Evolutionary conservation across 1,139 yeast species (phyloP).

Genomic region (Yamadazyma dushanensis): DNA sequence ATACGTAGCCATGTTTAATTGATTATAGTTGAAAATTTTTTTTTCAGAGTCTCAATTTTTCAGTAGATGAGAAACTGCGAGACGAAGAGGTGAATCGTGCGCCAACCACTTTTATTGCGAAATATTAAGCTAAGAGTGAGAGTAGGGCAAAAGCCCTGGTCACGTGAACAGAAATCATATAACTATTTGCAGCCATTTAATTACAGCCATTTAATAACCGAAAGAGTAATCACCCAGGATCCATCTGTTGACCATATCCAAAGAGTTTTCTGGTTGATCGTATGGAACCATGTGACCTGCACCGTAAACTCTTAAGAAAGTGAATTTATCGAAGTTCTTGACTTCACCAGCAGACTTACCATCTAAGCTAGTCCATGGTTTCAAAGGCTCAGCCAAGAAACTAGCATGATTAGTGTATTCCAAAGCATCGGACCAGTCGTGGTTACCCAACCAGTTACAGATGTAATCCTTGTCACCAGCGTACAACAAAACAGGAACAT

Average conservation of each 20-base stretch:
- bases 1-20: constrained; percentile 20
- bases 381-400: constrained; percentile 45
- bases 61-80: neutral
- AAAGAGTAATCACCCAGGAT: constrained; percentile 19
- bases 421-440: constrained; percentile 72
- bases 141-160: constrained; percentile 6
- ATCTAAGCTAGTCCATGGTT: constrained; percentile 37
- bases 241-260: constrained; percentile 51
- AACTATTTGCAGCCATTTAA: constrained; percentile 1
- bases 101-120: neutral
- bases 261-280: constrained; percentile 46
- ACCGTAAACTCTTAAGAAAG: constrained; percentile 47
- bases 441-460: constrained; percentile 85
- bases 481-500: constrained; percentile 69
- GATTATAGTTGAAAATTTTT: constrained; percentile 8
- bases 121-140: no score
- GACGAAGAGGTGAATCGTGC: neutral
- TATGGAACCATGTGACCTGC: constrained; percentile 56
- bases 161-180: neutral
- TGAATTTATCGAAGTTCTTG: constrained; percentile 44
- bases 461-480: constrained; percentile 88
- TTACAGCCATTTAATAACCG: constrained; percentile 10
- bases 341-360: constrained; percentile 46
- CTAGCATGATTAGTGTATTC: constrained; percentile 61
- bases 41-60: constrained; percentile 4